Conservation (phyloP, 2,329 filamentous ascomycete species). For the Periglandula ipomoeae region DNA sequence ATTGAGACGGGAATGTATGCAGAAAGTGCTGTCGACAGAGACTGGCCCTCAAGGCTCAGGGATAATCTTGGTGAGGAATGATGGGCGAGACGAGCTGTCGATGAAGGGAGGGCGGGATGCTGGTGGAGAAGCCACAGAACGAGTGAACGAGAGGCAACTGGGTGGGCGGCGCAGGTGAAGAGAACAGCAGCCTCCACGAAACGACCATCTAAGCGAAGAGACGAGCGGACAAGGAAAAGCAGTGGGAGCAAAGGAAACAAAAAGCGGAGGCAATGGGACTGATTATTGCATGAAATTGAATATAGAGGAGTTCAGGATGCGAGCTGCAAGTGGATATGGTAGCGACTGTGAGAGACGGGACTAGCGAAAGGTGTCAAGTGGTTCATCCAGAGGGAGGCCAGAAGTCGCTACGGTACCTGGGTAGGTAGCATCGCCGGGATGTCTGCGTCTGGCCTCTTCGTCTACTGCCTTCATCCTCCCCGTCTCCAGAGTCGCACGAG, state of each 20-base stretch:
- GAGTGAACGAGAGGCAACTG: not conserved
- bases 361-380: not conserved
- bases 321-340: not conserved
- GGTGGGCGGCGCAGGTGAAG: slow-evolving; percentile 1
- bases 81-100: slow-evolving; percentile 24
- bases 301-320: not conserved
- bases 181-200: not conserved
- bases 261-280: not conserved
- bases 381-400: not conserved
- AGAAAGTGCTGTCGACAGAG: slow-evolving; percentile 8
- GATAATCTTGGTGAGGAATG: slow-evolving; percentile 24
- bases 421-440: not conserved
- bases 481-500: slow-evolving; percentile 6
- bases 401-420: not conserved
- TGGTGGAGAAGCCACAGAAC: no score
- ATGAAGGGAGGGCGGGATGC: slow-evolving; percentile 9
- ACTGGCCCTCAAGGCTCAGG: slow-evolving; percentile 19
- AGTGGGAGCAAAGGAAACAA: not conserved
- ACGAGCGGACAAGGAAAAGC: not conserved
- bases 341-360: not conserved
- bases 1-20: slow-evolving; percentile 10
- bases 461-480: slow-evolving; percentile 1
- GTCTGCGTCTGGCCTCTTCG: not conserved
- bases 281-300: not conserved
- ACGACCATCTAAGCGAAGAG: no score